Evolutionary conservation across 257 asterid genomes (phyloP), one percentile per base, ranked within the genome.

Genomic region (Rehmannia glutinosa): DNA sequence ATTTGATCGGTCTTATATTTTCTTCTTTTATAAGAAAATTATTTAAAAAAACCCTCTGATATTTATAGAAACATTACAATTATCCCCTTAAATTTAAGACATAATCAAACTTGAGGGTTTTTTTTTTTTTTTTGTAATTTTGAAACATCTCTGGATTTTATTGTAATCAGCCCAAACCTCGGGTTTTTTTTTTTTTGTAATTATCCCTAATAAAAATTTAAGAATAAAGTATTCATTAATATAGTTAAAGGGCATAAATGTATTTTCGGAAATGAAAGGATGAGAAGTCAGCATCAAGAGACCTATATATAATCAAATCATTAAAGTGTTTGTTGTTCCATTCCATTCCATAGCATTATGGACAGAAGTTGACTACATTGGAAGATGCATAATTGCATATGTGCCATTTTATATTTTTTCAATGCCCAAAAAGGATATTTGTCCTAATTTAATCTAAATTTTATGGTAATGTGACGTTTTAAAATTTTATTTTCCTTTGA

Each of bases 201-300:
- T n/a, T n/a, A n/a, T n/a, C n/a, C n/a, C n/a, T n/a, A n/a, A n/a
- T n/a, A n/a, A n/a, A n/a, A n/a, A n/a, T n/a, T n/a, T n/a, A n/a
- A n/a, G n/a, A 43, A 3, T 43, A 16, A 15, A 45, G 10, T 58
- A 58, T 38, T 61, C 5, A 41, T 6, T 30, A n/a, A 27, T 2
- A 20, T 12, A 19, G 35, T 15, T 23, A 2, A 73, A 67, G 65
- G 73, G 63, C 56, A 49, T 17, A 73, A 59, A 39, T 35, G 74
- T 50, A 38, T 49, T 66, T 59, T 19, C 12, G 8, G 0, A 39
- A 58, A 13, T 4, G 20, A 69, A 68, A 32, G 30, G 75, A 64
- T 75, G 69, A 45, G 69, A 57, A 64, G 75, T 69, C 68, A 39
- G 51, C 72, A 25, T 66, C 67, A 53, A 27, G 23, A 66, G 35